Evolutionary conservation across 805 yeast genomes (phyloP), one percentile per base, ranked within the genome.

Genomic region (Monosporozyma aerobia): DNA sequence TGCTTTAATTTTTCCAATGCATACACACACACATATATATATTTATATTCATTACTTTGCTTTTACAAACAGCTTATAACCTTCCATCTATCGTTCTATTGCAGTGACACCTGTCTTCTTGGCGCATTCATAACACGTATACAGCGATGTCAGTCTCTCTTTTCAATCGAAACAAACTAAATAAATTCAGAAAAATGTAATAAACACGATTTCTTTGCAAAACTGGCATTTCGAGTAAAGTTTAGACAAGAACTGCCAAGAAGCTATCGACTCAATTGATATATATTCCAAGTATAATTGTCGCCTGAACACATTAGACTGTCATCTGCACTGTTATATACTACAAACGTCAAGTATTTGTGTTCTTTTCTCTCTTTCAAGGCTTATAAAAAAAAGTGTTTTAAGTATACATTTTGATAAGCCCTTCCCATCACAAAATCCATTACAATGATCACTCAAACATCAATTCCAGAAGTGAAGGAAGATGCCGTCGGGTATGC

Each of bases 401-500:
- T 27, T 27, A 7, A 27, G 13, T 32, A 8, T 11, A 13, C 4
- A 11, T 32, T 32, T 32, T 32, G 14, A 32, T 32, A 32, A 32
- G 19, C 16, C 43, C 23, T 39, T 39, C 43, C n/a, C 9, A 39
- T 39, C 9, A 8, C n/a, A 8, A 19, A 19, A 19, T 19, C 19
- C 19, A 19, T 19, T n/a, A 41, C 3, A 6, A 62, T 65, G 58
- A 54, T 77, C 25, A 72, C 82, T 9, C 83, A 80, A 59, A 80
- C 80, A n/a, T 80, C 85, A 39, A 78, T 81, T 58, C 86, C 85
- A 29, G 85, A 82, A 64, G 82, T 79, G 29, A 71, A 71, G 49
- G 94, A 87, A 62, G 79, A 77, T 59, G 71, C 74, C 59, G 65
- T 78, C 49, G 85, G 85, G 1, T 71, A 77, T 23, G 81, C 89